Conservation (phyloP, 2,329 filamentous ascomycete genomes). For the Elsinoe fawcettii region DNA sequence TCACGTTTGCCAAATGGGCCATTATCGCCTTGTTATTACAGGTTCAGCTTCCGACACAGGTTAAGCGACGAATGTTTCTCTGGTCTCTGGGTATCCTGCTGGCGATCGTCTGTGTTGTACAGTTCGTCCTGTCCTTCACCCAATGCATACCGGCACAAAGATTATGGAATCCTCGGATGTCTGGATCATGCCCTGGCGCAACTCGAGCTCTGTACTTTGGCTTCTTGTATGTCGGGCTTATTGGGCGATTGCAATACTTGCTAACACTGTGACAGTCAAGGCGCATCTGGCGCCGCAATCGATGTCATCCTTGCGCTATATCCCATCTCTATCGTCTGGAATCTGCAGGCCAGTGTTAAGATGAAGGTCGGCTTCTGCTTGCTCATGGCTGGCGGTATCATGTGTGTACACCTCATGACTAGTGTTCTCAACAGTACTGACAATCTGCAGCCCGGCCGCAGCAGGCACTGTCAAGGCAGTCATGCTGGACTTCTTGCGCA, state of each 20-base stretch:
- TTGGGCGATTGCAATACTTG: too few relatives aligned
- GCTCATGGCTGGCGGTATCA: conserved; percentile 14
- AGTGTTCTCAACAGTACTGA: neutral
- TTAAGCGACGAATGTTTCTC: conserved; percentile 17
- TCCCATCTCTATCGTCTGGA: conserved; percentile 13
- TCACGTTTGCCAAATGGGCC: conserved; percentile 10
- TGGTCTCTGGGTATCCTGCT: conserved; percentile 17
- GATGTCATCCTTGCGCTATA: conserved; percentile 12
- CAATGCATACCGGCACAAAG: conserved; percentile 1
- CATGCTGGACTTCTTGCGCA: conserved; percentile 10
- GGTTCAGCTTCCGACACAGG: conserved; percentile 8
- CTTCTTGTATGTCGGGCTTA: neutral
- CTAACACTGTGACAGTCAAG: neutral
- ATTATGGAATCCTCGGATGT: conserved; percentile 5
- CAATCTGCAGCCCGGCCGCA: neutral
- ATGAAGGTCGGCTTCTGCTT: conserved; percentile 14
- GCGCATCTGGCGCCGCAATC: conserved; percentile 1
- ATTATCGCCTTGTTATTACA: conserved; percentile 14
- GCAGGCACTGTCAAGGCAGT: conserved; percentile 5
- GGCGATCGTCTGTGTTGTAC: conserved; percentile 15
- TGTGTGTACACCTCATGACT: neutral
- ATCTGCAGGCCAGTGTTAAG: conserved; percentile 10
- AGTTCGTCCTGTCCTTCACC: conserved; percentile 13
- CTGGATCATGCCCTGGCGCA: conserved; percentile 3
- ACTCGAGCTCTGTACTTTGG: conserved; percentile 8